phyloP scores from a whole-genome alignment of 495 filamentous ascomycete species.

The Xylaria sp. region DNA sequence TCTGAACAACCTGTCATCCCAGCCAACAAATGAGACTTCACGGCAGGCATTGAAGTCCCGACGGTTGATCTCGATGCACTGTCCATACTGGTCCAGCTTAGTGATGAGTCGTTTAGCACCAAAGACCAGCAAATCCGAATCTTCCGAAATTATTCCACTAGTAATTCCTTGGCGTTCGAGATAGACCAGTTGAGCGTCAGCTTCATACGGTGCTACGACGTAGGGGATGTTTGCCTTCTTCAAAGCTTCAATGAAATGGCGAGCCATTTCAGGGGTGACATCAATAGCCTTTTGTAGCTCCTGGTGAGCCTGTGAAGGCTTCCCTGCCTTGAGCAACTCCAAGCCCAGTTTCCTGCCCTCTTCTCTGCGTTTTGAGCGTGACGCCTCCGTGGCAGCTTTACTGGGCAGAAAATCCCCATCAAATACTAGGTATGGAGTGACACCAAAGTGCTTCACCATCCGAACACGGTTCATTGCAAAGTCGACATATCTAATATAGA shows the following conservation, averaged over 20 bases:
- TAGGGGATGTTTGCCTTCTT: conserved; percentile 81
- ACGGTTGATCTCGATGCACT: conserved; percentile 89
- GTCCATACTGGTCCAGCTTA: conserved; percentile 92
- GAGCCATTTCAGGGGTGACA: conserved; percentile 94
- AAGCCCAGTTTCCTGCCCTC: conserved; percentile 76
- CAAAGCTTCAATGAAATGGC: conserved; percentile 88
- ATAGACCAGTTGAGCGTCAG: conserved; percentile 94
- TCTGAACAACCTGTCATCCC: conserved; percentile 90
- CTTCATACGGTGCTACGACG: conserved; percentile 96
- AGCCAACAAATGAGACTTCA: conserved; percentile 87
- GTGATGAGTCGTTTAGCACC: conserved; percentile 89
- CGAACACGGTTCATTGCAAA: conserved; percentile 88
- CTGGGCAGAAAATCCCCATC: conserved; percentile 95
- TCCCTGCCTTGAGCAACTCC: conserved; percentile 80
- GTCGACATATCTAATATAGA: conserved; percentile 75
- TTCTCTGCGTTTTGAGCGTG: conserved; percentile 71
- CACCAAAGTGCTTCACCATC: conserved; percentile 92
- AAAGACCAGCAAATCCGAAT: conserved; percentile 96
- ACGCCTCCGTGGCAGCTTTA: conserved; percentile 89
- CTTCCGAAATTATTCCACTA: conserved; percentile 89
- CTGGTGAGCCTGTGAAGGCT: conserved; percentile 77
- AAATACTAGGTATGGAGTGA: conserved; percentile 92
- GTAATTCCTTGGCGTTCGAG: conserved; percentile 85
- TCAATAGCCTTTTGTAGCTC: conserved; percentile 97
- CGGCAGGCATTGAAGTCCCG: conserved; percentile 85